Percentiles rank a stretch among this genome's conserved stretches.
Evolutionary conservation across 108 stramenopile genomes (phyloP).

Genomic region (Skeletonema menzelii): DNA sequence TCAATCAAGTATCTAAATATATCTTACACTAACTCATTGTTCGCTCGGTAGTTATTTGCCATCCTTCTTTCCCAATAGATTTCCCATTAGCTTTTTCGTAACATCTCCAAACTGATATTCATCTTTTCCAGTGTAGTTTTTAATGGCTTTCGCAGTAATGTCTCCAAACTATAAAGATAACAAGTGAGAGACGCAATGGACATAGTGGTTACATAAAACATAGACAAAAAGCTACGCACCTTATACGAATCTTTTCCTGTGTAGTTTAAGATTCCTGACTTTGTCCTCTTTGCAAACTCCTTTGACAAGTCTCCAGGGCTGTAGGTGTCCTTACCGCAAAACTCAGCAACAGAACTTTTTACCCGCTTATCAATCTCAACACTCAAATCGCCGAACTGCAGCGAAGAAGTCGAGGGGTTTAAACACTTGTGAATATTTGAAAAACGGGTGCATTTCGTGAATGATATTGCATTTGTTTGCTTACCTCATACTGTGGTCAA

Average conservation of each 20-base stretch:
- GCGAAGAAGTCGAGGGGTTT: not conserved
- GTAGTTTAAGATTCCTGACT: slow-evolving; percentile 66
- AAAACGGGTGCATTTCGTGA: not conserved
- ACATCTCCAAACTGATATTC: slow-evolving; percentile 74
- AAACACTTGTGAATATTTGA: not conserved
- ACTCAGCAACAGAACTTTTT: slow-evolving; percentile 60
- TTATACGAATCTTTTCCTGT: slow-evolving; percentile 73
- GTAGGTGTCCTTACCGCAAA: slow-evolving; percentile 74
- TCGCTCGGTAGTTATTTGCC: not conserved
- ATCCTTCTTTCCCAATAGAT: slow-evolving; percentile 54
- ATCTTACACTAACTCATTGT: too few relatives aligned
- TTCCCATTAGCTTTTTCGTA: slow-evolving; percentile 69
- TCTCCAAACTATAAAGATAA: slow-evolving; percentile 51
- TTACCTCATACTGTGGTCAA: not conserved
- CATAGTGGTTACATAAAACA: not conserved
- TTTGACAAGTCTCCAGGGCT: slow-evolving; percentile 65
- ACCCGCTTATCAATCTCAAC: slow-evolving; percentile 65
- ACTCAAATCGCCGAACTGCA: slow-evolving; percentile 65
- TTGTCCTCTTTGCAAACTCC: slow-evolving; percentile 61
- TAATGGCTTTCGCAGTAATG: slow-evolving; percentile 65
- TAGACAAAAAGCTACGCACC: slow-evolving; percentile 37
- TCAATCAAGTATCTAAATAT: not conserved
- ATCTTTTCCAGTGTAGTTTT: slow-evolving; percentile 74
- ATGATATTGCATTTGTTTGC: not conserved
- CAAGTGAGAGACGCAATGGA: slow-evolving; percentile 3